phyloP scores from a whole-genome alignment of 306 rosid genomes.

The Casuarina glauca region DNA sequence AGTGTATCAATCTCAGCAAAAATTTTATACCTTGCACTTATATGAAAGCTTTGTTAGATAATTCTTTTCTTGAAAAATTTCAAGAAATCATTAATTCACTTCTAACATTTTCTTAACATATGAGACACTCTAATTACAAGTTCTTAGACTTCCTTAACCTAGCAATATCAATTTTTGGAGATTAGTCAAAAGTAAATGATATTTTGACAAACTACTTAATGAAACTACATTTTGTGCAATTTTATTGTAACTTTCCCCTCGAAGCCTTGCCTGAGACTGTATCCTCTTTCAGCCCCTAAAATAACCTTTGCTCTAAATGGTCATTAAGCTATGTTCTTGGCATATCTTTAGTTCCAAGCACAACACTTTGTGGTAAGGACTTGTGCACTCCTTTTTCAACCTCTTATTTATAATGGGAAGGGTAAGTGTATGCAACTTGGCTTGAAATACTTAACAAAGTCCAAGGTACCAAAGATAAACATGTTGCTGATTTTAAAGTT shows the following conservation, averaged over 20 bases:
- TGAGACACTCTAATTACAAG: slow-evolving; percentile 93
- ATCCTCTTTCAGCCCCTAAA: slow-evolving; percentile 67
- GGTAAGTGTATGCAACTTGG: slow-evolving; percentile 77
- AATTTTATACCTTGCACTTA: slow-evolving; percentile 74
- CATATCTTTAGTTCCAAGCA: slow-evolving; percentile 96
- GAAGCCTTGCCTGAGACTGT: slow-evolving; percentile 61
- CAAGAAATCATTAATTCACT: slow-evolving; percentile 90
- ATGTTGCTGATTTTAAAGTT: slow-evolving; percentile 91
- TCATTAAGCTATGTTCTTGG: slow-evolving; percentile 88
- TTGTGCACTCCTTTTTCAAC: slow-evolving; percentile 89
- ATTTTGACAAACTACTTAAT: not conserved
- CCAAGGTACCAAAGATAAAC: slow-evolving; percentile 87
- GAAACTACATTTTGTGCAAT: slow-evolving; percentile 7
- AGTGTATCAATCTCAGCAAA: not conserved
- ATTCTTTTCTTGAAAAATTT: slow-evolving; percentile 93
- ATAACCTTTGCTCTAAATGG: slow-evolving; percentile 82
- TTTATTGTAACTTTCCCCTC: slow-evolving; percentile 85
- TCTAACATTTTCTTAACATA: slow-evolving; percentile 95
- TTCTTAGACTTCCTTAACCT: slow-evolving; percentile 88
- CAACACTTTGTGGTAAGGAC: slow-evolving; percentile 94
- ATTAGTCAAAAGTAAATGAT: slow-evolving; percentile 13
- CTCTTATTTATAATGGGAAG: slow-evolving; percentile 81
- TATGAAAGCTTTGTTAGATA: slow-evolving; percentile 93
- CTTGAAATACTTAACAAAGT: slow-evolving; percentile 96
- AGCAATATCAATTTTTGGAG: slow-evolving; percentile 34